Evolutionary conservation across 768 basidiomycete species (phyloP).

Genomic region (Hericium coralloides): DNA sequence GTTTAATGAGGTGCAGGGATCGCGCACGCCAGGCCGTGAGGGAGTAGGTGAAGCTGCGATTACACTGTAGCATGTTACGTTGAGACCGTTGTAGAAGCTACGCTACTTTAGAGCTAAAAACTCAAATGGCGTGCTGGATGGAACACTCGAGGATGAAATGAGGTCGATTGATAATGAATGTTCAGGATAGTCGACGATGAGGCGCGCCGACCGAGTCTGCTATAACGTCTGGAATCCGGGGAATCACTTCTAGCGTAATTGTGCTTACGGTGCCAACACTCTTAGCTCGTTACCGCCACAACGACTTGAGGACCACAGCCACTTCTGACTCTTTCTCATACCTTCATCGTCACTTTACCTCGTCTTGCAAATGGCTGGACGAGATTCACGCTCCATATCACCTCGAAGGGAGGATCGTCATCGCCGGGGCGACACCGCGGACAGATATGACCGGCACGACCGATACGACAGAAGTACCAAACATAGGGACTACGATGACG

Average conservation of each 20-base stretch:
- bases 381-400: constrained; percentile 5
- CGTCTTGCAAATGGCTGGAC: constrained; percentile 1
- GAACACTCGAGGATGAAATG: not conserved
- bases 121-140: not conserved
- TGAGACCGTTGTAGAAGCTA: not conserved
- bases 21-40: not conserved
- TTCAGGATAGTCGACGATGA: not conserved
- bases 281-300: too few species aligned
- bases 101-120: not conserved
- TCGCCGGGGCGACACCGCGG: too few species aligned
- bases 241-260: too few species aligned
- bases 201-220: not conserved
- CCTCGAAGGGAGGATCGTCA: constrained; percentile 3
- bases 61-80: not conserved
- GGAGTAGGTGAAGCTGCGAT: not conserved
- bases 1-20: not conserved
- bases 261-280: too few species aligned
- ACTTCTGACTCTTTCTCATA: too few species aligned
- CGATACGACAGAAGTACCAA: not conserved
- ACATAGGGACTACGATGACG: constrained; percentile 1
- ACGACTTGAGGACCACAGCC: too few species aligned
- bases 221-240: too few species aligned
- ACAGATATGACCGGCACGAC: too few species aligned
- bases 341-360: not conserved
- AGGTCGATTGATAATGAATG: not conserved